phyloP scores from a whole-genome alignment of 306 rosid species.

The Castanea sativa region DNA sequence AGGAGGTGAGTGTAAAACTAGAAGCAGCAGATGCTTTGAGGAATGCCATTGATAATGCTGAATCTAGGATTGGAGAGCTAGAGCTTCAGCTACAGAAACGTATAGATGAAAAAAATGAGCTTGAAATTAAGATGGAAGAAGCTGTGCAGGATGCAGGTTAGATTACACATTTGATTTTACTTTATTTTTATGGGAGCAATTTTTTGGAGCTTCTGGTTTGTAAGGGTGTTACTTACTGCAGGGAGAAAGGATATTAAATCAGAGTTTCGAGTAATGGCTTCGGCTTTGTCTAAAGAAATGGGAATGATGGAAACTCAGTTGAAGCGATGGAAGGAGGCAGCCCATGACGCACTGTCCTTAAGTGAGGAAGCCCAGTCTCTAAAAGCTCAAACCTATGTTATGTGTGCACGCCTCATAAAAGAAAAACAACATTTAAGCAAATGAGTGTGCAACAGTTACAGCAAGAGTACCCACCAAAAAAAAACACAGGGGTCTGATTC shows the following conservation, averaged over 20 bases:
- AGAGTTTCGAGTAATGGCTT: conserved; percentile 89
- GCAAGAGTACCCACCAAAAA: no score
- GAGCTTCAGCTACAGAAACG: conserved; percentile 77
- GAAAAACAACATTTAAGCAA: no score
- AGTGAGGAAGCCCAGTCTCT: conserved; percentile 71
- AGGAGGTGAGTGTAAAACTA: conserved; percentile 63
- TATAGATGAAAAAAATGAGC: conserved; percentile 64
- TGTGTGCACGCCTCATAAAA: no score
- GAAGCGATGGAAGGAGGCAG: conserved; percentile 87
- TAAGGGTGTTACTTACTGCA: conserved; percentile 38
- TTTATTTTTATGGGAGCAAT: conserved; percentile 20
- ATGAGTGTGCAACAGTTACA: no score
- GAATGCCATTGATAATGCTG: conserved; percentile 50
- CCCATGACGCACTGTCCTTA: conserved; percentile 69
- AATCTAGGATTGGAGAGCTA: conserved; percentile 65
- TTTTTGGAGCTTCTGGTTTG: conserved; percentile 35
- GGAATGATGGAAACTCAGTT: conserved; percentile 91
- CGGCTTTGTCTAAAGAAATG: conserved; percentile 92
- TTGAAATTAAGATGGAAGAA: conserved; percentile 82
- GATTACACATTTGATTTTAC: conserved; percentile 18
- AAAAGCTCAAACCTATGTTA: conserved; percentile 22
- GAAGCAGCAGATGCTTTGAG: conserved; percentile 66
- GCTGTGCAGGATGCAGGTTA: conserved; percentile 81
- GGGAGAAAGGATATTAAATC: conserved; percentile 90
- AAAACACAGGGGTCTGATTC: no score